Evolutionary conservation across 805 yeast species (phyloP).

Genomic region (Saturnispora besseyi): DNA sequence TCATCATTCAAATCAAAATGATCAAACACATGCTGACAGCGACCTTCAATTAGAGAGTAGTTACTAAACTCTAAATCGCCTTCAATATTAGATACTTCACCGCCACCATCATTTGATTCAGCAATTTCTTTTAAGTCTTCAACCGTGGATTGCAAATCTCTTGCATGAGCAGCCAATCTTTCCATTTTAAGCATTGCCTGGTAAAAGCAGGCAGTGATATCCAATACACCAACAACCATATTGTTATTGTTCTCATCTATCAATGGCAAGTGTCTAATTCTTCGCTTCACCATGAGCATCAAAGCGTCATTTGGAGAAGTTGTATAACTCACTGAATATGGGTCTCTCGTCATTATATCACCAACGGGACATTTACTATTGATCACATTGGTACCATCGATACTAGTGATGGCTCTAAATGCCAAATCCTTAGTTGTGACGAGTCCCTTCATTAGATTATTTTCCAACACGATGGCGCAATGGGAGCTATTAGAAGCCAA

Average conservation of each 20-base stretch:
- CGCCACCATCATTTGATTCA: not conserved
- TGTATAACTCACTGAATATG: conserved; percentile 28
- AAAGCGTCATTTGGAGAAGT: conserved; percentile 36
- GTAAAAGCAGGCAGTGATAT: conserved; percentile 39
- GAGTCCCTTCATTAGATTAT: conserved; percentile 25
- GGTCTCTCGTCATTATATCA: conserved; percentile 33
- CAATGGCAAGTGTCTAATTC: conserved; percentile 37
- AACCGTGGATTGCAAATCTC: conserved; percentile 25
- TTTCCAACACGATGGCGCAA: conserved; percentile 32
- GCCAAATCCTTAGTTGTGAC: conserved; percentile 41
- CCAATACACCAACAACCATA: conserved; percentile 35
- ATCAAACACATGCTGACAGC: not conserved
- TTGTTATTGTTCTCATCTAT: conserved; percentile 24
- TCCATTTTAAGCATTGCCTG: conserved; percentile 38
- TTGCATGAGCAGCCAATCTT: conserved; percentile 31
- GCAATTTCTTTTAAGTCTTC: conserved; percentile 20
- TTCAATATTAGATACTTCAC: not conserved
- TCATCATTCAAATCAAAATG: not conserved
- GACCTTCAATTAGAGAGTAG: conserved; percentile 1
- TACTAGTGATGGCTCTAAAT: conserved; percentile 28
- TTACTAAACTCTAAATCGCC: conserved; percentile 13
- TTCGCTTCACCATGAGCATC: conserved; percentile 32
- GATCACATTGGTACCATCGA: conserved; percentile 19
- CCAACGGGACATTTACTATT: conserved; percentile 24
- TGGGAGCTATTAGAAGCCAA: conserved; percentile 35